A percentile compares a stretch with the other conserved stretches of the same genome.
Conservation (phyloP, 2,329 filamentous ascomycete genomes). For the Sordariomycetes sp. region DNA sequence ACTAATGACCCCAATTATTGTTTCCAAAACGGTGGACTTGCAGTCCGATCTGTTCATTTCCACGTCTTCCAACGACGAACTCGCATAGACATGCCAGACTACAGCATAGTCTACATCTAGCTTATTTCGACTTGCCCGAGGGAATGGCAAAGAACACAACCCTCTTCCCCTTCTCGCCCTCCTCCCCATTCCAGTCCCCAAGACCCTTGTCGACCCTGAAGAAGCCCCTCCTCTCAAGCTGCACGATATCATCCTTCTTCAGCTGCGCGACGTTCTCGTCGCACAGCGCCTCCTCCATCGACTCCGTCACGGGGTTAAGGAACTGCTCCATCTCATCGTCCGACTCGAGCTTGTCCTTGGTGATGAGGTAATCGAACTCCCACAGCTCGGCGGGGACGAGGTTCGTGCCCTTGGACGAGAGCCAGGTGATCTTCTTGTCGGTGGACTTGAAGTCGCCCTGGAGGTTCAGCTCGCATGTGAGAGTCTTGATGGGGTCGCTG, state of each 20-base stretch:
- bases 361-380: conserved; percentile 57
- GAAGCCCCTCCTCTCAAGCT: conserved; percentile 88
- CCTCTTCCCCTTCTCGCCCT: conserved; percentile 30
- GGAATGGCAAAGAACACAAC: conserved; percentile 44
- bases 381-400: conserved; percentile 54
- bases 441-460: conserved; percentile 91
- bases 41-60: not conserved
- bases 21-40: too few relatives aligned
- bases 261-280: conserved; percentile 69
- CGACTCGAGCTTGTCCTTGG: conserved; percentile 78
- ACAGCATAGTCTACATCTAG: not conserved
- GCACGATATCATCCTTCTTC: conserved; percentile 82
- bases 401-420: conserved; percentile 62
- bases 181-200: conserved; percentile 33
- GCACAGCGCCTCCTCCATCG: conserved; percentile 59
- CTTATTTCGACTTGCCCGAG: conserved; percentile 37
- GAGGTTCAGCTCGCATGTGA: conserved; percentile 80
- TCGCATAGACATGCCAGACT: not conserved
- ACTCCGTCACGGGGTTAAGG: conserved; percentile 63
- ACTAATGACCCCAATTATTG: too few relatives aligned
- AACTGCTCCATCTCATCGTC: conserved; percentile 78
- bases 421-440: conserved; percentile 93
- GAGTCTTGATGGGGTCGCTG: conserved; percentile 46
- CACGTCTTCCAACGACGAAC: not conserved
- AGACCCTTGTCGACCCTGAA: conserved; percentile 68